Conservation (phyloP, 176 grass and related monocot species). For the Sorghum bicolor region DNA sequence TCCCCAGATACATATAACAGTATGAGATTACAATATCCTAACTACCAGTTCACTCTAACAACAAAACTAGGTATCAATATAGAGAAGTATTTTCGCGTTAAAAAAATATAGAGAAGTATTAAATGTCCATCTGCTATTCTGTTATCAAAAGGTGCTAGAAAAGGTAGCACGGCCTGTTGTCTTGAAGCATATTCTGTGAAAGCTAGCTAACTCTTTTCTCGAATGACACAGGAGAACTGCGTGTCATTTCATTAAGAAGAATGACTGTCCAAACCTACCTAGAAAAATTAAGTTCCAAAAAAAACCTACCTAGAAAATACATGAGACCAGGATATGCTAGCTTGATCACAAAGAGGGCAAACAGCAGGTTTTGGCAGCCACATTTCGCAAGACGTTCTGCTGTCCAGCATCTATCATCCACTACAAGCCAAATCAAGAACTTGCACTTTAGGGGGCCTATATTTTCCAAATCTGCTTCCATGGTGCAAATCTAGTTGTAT, state of each 20-base stretch:
- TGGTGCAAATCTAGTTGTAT: not conserved
- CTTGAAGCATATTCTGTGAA: no score
- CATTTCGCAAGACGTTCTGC: not conserved
- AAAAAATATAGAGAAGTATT: slow-evolving; percentile 1
- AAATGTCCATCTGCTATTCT: not conserved
- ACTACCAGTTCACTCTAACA: not conserved
- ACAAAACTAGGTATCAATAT: not conserved
- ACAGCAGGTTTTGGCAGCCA: not conserved
- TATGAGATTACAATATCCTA: not conserved
- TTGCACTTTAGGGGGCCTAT: not conserved
- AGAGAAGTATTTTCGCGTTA: not conserved
- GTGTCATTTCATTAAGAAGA: no score
- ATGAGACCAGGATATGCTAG: no score
- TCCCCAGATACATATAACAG: not conserved
- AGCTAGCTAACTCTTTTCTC: no score
- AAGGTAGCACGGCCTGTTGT: no score
- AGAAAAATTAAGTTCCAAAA: no score
- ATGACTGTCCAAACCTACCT: no score
- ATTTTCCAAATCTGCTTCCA: not conserved
- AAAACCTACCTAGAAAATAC: no score
- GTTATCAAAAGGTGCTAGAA: not conserved
- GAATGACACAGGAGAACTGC: no score
- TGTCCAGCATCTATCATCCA: not conserved
- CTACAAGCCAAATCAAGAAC: not conserved
- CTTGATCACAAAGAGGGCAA: no score